Base-by-base conservation (phyloP, 768 basidiomycete species). In the Mycena floridula region DNA sequence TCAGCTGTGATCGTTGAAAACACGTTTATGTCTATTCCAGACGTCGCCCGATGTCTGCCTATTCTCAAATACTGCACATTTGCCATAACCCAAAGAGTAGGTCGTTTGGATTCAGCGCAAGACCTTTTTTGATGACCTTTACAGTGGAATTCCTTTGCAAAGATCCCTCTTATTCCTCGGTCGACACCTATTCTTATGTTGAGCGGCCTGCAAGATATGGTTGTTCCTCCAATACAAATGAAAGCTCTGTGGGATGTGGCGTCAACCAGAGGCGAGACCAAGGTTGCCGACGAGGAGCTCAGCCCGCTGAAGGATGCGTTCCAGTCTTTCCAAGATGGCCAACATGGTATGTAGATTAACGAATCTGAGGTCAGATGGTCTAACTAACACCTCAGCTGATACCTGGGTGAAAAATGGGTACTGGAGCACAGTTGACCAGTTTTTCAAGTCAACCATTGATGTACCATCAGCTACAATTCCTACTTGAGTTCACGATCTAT, bases 1-100 rank as follows among this genome's bases (percentile, higher is more conserved):
- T 45, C 68, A n/a, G 93, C 84, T 1, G 71, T 96, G 13, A 76
- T 97, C 45, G 72, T 97, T 45, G 94, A 97, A 68, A 98, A 96
- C 61, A 95, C 94, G 0, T 96, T 96, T 61, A 78, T 85, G 25
- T 90, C 87, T 32, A 76, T 97, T 24, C 85, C 72, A 39, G 76
- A 95, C 12, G 79, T 96, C 16, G 93, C 90, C 0, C 69, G 79
- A 48, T 78, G 85, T 12, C 67, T 96, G 25, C 93, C 93, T 5
- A 58, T 77, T 25, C 73, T 93, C 24, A 70, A 76, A 0, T 85
- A 82, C 3, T 71, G 92, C 56, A 68, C 89, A 16, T 85, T 85
- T 62, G 75, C 93, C 12, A 85, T 89, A 52, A 82, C 91, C 55
- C 81, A 95, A 60, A 85, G 84, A 58, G n/a, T n/a, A n/a, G n/a